These are phyloP conservation scores for Mentha longifolia DNA, from an alignment of 257 asterid species.

Conservation along the genomic window DNA sequence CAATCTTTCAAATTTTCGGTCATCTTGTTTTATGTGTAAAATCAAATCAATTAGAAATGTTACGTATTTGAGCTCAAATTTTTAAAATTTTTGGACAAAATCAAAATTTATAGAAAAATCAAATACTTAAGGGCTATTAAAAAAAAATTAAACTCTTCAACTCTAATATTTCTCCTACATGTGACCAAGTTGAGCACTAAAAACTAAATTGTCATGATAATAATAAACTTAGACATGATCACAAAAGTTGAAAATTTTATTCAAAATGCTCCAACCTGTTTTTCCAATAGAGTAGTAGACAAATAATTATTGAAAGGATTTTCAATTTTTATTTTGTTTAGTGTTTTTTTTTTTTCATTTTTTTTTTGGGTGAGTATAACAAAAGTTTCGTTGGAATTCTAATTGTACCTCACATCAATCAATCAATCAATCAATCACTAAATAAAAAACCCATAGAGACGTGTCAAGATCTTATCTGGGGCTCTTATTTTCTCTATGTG, in stretches of 20 bases:
- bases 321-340: not conserved
- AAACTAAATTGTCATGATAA: not conserved
- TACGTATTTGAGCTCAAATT: too few species aligned
- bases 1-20: too few species aligned
- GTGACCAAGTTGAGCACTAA: not conserved
- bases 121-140: too few species aligned
- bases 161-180: not conserved
- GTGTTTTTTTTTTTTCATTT: too few species aligned
- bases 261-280: slow-evolving; percentile 16
- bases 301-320: slow-evolving; percentile 20
- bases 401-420: slow-evolving; percentile 20
- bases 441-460: not conserved
- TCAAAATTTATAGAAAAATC: too few species aligned
- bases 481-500: slow-evolving; percentile 9
- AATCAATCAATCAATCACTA: slow-evolving; percentile 35
- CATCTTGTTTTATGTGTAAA: too few species aligned
- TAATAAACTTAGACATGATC: not conserved
- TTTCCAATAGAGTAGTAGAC: slow-evolving; percentile 20
- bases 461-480: slow-evolving; percentile 29
- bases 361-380: too few species aligned
- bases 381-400: slow-evolving; percentile 26
- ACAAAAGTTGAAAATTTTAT: not conserved
- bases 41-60: too few species aligned
- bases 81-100: too few species aligned
- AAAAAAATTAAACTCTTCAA: too few species aligned